Percentiles rank a stretch among this genome's conserved stretches.
Conservation (phyloP, 192 early-diverging fungal species). For the Backusella parvicylindrica region DNA sequence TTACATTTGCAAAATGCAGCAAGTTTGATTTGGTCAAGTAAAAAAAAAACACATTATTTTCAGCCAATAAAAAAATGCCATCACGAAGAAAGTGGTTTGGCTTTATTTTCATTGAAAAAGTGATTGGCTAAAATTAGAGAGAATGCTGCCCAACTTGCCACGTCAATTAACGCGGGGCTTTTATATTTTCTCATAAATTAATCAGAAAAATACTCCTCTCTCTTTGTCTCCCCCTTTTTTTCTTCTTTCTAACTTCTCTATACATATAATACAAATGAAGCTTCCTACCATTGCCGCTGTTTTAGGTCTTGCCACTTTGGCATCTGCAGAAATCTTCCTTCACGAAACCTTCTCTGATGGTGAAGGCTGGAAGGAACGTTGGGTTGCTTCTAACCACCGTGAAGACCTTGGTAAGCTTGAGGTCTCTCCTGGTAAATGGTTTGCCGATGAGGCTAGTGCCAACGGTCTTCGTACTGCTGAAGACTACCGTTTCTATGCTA, state of each 20-base stretch:
- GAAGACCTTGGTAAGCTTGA: slow-evolving; percentile 73
- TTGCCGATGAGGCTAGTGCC: slow-evolving; percentile 60
- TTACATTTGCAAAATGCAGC: background rate
- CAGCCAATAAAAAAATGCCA: slow-evolving; percentile 17
- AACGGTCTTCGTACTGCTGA: slow-evolving; percentile 77
- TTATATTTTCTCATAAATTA: slow-evolving; percentile 1
- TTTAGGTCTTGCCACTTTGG: slow-evolving; percentile 32
- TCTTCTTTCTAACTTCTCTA: slow-evolving; percentile 8
- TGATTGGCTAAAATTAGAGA: slow-evolving; percentile 5
- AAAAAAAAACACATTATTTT: background rate
- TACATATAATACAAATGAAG: slow-evolving; percentile 36
- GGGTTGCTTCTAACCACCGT: slow-evolving; percentile 63
- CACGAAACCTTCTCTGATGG: slow-evolving; percentile 79
- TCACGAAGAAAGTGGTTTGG: background rate
- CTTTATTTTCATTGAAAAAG: background rate
- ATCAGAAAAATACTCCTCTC: background rate
- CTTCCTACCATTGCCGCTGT: slow-evolving; percentile 36
- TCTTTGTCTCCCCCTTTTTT: background rate
- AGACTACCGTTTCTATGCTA: slow-evolving; percentile 84
- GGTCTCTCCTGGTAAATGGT: slow-evolving; percentile 73
- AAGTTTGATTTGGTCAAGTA: background rate
- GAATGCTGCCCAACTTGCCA: background rate
- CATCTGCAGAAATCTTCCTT: slow-evolving; percentile 71
- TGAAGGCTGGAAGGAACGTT: slow-evolving; percentile 60
- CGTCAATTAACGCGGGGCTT: slow-evolving; percentile 14